phyloP scores from a whole-genome alignment of 163 green algal species.

The Prototheca cutis region DNA sequence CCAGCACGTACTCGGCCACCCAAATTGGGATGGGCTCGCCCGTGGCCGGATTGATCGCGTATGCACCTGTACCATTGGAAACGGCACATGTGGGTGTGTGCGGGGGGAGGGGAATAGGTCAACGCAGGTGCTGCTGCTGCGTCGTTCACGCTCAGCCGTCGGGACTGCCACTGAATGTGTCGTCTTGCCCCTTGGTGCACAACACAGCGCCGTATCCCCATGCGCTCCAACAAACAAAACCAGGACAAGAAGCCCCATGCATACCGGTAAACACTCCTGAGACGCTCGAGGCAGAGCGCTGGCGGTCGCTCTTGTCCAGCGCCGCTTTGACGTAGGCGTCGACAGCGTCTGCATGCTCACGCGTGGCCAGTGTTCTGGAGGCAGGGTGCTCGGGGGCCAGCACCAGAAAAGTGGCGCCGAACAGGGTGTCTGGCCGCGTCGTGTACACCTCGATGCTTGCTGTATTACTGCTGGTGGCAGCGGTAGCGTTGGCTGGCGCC shows the following conservation, averaged over 20 bases:
- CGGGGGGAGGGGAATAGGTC: not conserved
- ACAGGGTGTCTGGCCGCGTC: slow-evolving; percentile 88
- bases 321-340: slow-evolving; percentile 65
- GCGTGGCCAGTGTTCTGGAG: slow-evolving; percentile 40
- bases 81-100: too few species aligned
- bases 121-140: not conserved
- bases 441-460: slow-evolving; percentile 55
- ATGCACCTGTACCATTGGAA: slow-evolving; percentile 44
- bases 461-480: too few species aligned
- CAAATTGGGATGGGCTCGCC: slow-evolving; percentile 80
- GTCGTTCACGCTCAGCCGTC: too few species aligned
- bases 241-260: too few species aligned
- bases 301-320: slow-evolving; percentile 78
- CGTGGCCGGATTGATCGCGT: slow-evolving; percentile 76
- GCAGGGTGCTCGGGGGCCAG: slow-evolving; percentile 91
- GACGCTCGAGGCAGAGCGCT: slow-evolving; percentile 35
- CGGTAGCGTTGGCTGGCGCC: slow-evolving; percentile 2
- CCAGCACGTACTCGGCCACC: slow-evolving; percentile 96
- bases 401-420: slow-evolving; percentile 94
- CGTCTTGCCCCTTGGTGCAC: too few species aligned
- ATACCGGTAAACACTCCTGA: slow-evolving; percentile 78
- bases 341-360: slow-evolving; percentile 37
- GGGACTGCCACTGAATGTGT: too few species aligned
- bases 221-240: too few species aligned
- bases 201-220: too few species aligned